Evolutionary conservation across 169 alveolate species (phyloP), one percentile per base, ranked within the genome.

Genomic region (Eimeria nieschulzi): DNA sequence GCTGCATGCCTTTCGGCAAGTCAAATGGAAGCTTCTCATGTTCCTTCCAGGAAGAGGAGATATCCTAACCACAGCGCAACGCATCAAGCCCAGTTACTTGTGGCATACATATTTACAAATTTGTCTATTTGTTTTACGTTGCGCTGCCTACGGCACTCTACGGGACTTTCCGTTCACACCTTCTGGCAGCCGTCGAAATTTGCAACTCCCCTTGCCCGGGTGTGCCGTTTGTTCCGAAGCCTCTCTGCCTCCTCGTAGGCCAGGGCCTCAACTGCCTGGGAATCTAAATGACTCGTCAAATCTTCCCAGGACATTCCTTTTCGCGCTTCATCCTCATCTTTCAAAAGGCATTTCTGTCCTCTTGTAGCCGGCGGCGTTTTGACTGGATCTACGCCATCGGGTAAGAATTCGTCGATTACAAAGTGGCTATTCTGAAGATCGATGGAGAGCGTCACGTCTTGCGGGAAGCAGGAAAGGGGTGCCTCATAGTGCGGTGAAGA

Each of bases 11-110:
- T 9, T 66, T 79, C 5, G 70, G 91, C 59, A 83, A 26, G 70
- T 26, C 51, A 63, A 83, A 83, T 2, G 91, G 91, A 26, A 83
- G 82, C 53, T 53, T 9, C 51, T 83, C 91, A 64, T 15, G 64
- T 8, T 7, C 63, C 19, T 9, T 26, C 76, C 76, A 66, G 26
- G 76, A 66, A 17, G 76, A 15, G 13, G 82, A 61, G 0, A 83
- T 68, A 21, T 46, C 63, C 91, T 83, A 80, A 59, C 46, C 46
- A 33, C 46, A 33, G 6, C 19, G 9, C 0, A 19, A 73, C 1
- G 15, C 39, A 73, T 2, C 10, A 25, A 5, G 5, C 23, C 9
- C 9, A 15, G 26, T 7, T 5, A 5, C 17, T 25, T 17, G 7
- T 25, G 15, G 8, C 39, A 73, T 23, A 73, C 61, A 46, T 23